phyloP scores from a whole-genome alignment of 164 flowering plant species.

The Warburgia ugandensis region DNA sequence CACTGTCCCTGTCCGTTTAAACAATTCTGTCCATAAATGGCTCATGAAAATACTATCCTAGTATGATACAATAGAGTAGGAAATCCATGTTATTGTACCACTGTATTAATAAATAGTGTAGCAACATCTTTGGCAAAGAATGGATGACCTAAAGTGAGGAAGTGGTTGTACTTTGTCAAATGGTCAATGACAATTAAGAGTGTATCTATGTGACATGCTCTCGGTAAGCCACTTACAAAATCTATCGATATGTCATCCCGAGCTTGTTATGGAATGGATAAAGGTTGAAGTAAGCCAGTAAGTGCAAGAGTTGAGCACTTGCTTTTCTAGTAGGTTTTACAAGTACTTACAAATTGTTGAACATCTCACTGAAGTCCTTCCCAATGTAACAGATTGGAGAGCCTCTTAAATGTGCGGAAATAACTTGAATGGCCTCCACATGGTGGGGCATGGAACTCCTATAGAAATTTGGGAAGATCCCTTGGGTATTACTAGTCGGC shows the following conservation, averaged over 20 bases:
- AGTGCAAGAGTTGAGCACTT: background rate
- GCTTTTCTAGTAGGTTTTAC: background rate
- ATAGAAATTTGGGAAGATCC: background rate
- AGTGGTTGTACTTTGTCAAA: too few relatives aligned
- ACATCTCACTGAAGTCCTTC: background rate
- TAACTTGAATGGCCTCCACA: background rate
- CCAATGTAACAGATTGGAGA: background rate
- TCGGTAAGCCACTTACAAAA: too few relatives aligned
- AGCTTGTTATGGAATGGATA: background rate
- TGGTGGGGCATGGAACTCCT: background rate
- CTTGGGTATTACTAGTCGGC: background rate
- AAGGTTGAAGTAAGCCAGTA: slow-evolving; percentile 1
- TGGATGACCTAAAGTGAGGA: too few relatives aligned
- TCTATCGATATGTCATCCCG: background rate
- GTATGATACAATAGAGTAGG: too few relatives aligned
- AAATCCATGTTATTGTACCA: too few relatives aligned
- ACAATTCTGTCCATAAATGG: too few relatives aligned
- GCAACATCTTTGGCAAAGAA: too few relatives aligned
- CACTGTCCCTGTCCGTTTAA: too few relatives aligned
- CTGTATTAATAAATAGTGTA: too few relatives aligned
- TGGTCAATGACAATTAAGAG: too few relatives aligned
- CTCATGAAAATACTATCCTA: too few relatives aligned
- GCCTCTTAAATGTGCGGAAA: background rate
- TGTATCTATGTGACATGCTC: too few relatives aligned
- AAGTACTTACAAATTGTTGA: background rate